phyloP scores from a whole-genome alignment of 169 alveolate species.

The Eimeria zaria region DNA sequence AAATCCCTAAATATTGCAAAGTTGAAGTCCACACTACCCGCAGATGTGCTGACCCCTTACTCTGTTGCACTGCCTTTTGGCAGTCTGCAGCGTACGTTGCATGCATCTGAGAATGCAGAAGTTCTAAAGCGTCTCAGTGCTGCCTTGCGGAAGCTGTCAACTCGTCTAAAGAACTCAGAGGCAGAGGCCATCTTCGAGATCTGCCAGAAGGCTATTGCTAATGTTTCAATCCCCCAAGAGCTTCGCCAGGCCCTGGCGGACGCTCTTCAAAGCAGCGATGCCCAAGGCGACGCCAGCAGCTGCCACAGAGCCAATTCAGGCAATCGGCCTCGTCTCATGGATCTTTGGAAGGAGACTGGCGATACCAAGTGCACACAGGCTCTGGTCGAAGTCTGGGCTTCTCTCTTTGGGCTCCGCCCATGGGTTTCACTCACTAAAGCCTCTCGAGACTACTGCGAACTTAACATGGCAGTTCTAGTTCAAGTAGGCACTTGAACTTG shows the following conservation, averaged over 20 bases:
- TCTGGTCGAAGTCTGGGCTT: conserved; percentile 85
- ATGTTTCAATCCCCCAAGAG: conserved; percentile 76
- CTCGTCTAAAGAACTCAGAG: conserved; percentile 75
- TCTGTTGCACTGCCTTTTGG: conserved; percentile 87
- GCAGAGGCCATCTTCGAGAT: conserved; percentile 85
- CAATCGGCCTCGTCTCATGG: conserved; percentile 78
- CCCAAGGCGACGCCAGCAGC: conserved; percentile 1
- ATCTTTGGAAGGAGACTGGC: conserved; percentile 84
- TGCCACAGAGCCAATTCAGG: conserved; percentile 1
- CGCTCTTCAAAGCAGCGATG: conserved; percentile 41
- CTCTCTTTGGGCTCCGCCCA: conserved; percentile 86
- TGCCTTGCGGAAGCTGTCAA: conserved; percentile 80
- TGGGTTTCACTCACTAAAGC: conserved; percentile 87
- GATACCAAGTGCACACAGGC: conserved; percentile 76
- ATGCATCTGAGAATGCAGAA: conserved; percentile 82
- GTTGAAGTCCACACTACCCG: conserved; percentile 15
- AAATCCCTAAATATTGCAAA: conserved; percentile 71
- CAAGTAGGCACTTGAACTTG: conserved; percentile 58
- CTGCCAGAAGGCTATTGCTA: conserved; percentile 79
- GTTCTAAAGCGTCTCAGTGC: conserved; percentile 63
- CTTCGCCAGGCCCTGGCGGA: conserved; percentile 55
- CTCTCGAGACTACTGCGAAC: conserved; percentile 85
- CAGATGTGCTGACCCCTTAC: conserved; percentile 79
- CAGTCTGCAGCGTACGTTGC: conserved; percentile 86
- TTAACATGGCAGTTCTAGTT: conserved; percentile 88